Base-by-base conservation (phyloP, 164 flowering plant genomes). In the Protea cynaroides region DNA sequence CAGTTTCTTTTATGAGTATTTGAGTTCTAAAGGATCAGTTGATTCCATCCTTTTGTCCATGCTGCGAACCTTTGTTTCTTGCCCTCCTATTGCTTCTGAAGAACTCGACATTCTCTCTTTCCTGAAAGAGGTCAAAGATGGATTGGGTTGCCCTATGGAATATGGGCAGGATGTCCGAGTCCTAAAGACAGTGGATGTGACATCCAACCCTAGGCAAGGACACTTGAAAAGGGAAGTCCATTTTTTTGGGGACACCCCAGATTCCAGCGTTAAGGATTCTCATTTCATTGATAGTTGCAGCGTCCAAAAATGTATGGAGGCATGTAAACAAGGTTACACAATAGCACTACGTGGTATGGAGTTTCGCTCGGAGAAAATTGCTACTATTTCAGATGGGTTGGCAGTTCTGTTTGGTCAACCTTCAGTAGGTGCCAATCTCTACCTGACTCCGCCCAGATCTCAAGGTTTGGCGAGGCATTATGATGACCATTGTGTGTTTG, bases 401-500 rank as follows among this genome's bases (percentile, higher is more conserved):
- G 92, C 87, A 10, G 72, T 67, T 66, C 52, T 89, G 47, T 85
- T 87, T 76, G 92, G 96, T 71, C 92, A 84, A 75, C 96, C 89
- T 22, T 85, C 96, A 57, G 83, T 78, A 38, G 96, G 96, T 49
- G 88, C 78, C 52, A 89, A 89, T 70, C 29, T 86, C 43, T 89
- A 89, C 75, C 71, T 89, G 65, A 87, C 96, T 46, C 96, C 93
- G 46, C 85, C 86, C 57, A 65, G 75, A 67, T 80, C 91, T 65
- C 96, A 89, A 75, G 96, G 96, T 14, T 76, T 89, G 74, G 79
- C 87, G 65, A 62, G 82, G 47, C 96, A 89, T 69, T 81, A 69
- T 71, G 96, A 89, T 78, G 96, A 89, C 46, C 96, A 87, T 63
- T 89, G 96, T 70, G 91, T 89, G 14, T 83, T 89, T 80, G 83